Conservation (phyloP, 768 basidiomycete species). For the Auriscalpium microsporum region DNA sequence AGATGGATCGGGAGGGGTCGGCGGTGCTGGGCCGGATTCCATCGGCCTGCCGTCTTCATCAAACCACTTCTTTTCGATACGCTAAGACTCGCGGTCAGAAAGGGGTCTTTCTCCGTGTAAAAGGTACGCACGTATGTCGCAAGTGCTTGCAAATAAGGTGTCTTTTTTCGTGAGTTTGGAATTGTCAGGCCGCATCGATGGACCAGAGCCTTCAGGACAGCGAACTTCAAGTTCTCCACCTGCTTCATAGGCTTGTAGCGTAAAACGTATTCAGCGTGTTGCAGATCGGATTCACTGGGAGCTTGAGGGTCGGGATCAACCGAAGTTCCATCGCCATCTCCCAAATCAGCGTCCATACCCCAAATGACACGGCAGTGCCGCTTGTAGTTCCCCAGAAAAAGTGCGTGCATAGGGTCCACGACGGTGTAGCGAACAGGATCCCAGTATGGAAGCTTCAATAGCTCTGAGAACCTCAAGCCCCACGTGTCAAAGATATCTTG, state of each 20-base stretch:
- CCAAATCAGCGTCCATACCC: slow-evolving; percentile 6
- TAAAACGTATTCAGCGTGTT: neutral
- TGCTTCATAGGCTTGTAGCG: neutral
- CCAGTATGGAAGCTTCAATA: slow-evolving; percentile 19
- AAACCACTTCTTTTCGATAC: neutral
- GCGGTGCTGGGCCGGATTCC: neutral
- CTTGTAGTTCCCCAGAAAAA: slow-evolving; percentile 11
- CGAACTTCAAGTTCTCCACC: neutral
- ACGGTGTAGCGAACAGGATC: slow-evolving; percentile 2
- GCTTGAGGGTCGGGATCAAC: neutral
- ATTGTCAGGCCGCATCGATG: neutral
- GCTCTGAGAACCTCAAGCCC: slow-evolving; percentile 20
- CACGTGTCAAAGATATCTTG: slow-evolving; percentile 5
- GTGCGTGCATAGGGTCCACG: slow-evolving; percentile 19
- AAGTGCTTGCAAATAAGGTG: neutral
- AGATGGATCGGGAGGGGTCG: neutral
- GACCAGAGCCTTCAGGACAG: neutral
- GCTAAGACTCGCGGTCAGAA: neutral
- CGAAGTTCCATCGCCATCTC: neutral
- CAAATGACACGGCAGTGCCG: slow-evolving; percentile 11
- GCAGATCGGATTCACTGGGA: neutral
- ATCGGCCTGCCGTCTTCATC: neutral
- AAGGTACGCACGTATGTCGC: neutral
- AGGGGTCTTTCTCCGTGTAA: neutral
- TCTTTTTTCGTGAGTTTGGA: neutral